phyloP scores from a whole-genome alignment of 805 yeast species.

The Yamadazyma tumulicola region DNA sequence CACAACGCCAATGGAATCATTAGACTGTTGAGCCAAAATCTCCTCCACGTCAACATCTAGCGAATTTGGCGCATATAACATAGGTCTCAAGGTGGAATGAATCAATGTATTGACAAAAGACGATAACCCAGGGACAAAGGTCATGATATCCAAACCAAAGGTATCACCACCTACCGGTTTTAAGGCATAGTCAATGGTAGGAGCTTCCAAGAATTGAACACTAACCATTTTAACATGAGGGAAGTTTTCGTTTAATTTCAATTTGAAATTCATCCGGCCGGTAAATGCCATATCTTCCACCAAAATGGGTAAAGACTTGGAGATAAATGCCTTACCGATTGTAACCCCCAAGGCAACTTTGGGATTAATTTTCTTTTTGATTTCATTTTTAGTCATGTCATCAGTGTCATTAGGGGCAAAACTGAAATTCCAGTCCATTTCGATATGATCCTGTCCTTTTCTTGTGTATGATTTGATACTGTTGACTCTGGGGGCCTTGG shows the following conservation, averaged over 20 bases:
- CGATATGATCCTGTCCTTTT: slow-evolving; percentile 61
- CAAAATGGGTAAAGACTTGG: slow-evolving; percentile 71
- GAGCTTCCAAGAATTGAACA: slow-evolving; percentile 72
- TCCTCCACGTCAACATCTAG: slow-evolving; percentile 74
- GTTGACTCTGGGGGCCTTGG: slow-evolving; percentile 74
- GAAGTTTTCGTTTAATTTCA: slow-evolving; percentile 59
- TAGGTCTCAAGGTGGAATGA: slow-evolving; percentile 68
- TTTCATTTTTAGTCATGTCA: slow-evolving; percentile 76
- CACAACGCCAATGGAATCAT: slow-evolving; percentile 65
- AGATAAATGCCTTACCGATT: slow-evolving; percentile 75
- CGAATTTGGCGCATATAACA: slow-evolving; percentile 80
- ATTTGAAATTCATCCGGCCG: slow-evolving; percentile 63
- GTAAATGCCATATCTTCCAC: slow-evolving; percentile 77
- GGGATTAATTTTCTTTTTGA: slow-evolving; percentile 68
- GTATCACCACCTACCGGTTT: slow-evolving; percentile 90
- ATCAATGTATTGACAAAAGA: slow-evolving; percentile 66
- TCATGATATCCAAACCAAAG: slow-evolving; percentile 82
- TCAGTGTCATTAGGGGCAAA: slow-evolving; percentile 81
- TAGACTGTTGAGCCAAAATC: slow-evolving; percentile 56
- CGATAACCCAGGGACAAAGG: slow-evolving; percentile 76
- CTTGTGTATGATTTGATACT: slow-evolving; percentile 71
- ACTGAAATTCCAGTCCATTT: slow-evolving; percentile 82
- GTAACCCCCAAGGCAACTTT: slow-evolving; percentile 79
- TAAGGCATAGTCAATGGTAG: slow-evolving; percentile 71
- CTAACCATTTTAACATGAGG: slow-evolving; percentile 79